These are phyloP conservation scores for Talaromyces thailandensis DNA, from an alignment of 495 filamentous ascomycete species.

Conservation along the genomic window DNA sequence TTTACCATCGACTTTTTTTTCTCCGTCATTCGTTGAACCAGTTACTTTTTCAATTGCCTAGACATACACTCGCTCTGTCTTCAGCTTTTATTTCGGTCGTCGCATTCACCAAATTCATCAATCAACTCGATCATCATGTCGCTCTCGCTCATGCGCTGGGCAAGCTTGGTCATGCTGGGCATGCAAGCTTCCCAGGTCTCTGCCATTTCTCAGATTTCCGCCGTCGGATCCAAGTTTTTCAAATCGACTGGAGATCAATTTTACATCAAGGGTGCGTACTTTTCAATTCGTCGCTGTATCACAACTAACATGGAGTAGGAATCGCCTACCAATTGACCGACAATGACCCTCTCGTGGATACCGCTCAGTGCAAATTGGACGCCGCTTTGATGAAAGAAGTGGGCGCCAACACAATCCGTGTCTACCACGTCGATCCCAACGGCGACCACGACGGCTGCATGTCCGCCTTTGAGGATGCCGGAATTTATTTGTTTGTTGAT, in stretches of 20 bases:
- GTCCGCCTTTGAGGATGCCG: slow-evolving; percentile 55
- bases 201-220: slow-evolving; percentile 49
- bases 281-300: background rate
- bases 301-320: slow-evolving; percentile 33
- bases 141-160: background rate
- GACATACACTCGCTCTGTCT: slow-evolving; percentile 1
- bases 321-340: slow-evolving; percentile 61
- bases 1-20: background rate
- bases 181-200: slow-evolving; percentile 17
- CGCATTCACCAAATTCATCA: background rate
- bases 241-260: slow-evolving; percentile 66
- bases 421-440: slow-evolving; percentile 74
- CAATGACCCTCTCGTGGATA: slow-evolving; percentile 67
- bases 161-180: slow-evolving; percentile 19
- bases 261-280: slow-evolving; percentile 62
- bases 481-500: slow-evolving; percentile 78
- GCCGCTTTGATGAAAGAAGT: slow-evolving; percentile 68
- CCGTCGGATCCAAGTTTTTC: slow-evolving; percentile 80
- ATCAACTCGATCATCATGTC: background rate
- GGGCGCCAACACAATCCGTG: slow-evolving; percentile 77
- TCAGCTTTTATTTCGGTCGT: background rate
- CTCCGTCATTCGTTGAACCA: background rate
- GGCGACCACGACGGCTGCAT: slow-evolving; percentile 63
- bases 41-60: background rate
- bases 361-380: slow-evolving; percentile 70